These are phyloP conservation scores for Trichaptum fuscoviolaceum DNA, from an alignment of 768 basidiomycete genomes.

Conservation along the genomic window DNA sequence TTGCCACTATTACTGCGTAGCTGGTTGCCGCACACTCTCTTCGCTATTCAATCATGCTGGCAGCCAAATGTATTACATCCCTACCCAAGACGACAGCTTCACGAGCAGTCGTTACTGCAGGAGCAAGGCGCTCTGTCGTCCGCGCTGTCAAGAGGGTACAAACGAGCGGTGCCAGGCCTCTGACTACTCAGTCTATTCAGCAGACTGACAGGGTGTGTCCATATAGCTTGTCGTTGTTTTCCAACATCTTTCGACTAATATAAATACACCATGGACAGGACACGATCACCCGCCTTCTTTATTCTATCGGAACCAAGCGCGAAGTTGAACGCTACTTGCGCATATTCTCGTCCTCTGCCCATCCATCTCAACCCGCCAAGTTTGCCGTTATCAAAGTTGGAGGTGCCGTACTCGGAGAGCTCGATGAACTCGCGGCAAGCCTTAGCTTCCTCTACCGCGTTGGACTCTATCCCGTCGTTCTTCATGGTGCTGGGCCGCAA, in stretches of 20 bases:
- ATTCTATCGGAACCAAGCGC: slow-evolving; percentile 94
- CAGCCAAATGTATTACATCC: not conserved
- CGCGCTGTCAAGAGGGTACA: not conserved
- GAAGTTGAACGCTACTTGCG: slow-evolving; percentile 98
- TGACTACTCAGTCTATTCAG: not conserved
- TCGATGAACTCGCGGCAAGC: slow-evolving; percentile 91
- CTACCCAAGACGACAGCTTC: not conserved
- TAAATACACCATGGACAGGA: slow-evolving; percentile 70
- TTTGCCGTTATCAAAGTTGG: slow-evolving; percentile 99
- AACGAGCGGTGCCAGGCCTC: not conserved
- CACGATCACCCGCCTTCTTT: slow-evolving; percentile 92
- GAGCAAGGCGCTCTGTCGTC: not conserved
- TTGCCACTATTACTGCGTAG: not conserved
- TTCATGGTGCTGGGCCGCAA: slow-evolving; percentile 96
- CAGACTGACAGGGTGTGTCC: slow-evolving; percentile 2
- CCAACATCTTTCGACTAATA: not conserved
- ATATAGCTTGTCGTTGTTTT: not conserved
- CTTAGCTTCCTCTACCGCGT: slow-evolving; percentile 96
- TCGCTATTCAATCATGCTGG: not conserved
- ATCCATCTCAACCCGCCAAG: slow-evolving; percentile 85
- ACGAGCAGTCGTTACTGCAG: not conserved
- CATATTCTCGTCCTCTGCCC: slow-evolving; percentile 93
- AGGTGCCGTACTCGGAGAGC: slow-evolving; percentile 87
- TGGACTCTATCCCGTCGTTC: slow-evolving; percentile 94
- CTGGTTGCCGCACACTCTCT: not conserved